Evolutionary conservation across 2,329 filamentous ascomycete species (phyloP).

Genomic region (Niveomyces coronatus): DNA sequence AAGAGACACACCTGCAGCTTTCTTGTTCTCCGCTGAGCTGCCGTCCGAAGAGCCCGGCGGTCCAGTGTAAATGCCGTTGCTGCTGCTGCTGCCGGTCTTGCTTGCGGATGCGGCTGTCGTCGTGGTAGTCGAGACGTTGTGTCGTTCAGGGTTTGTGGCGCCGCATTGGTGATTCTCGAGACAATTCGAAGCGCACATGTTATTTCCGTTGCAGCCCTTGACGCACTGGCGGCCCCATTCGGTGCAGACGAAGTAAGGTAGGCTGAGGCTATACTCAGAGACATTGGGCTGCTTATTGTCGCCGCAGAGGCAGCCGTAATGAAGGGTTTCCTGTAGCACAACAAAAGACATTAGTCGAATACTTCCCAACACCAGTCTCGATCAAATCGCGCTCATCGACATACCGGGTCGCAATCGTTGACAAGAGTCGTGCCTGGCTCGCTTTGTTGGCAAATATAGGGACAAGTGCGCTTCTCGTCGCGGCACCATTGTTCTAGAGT

Average conservation of each 20-base stretch:
- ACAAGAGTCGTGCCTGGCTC: conserved; percentile 38
- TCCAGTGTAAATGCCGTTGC: conserved; percentile 29
- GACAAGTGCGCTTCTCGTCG: conserved; percentile 53
- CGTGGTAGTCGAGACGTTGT: conserved; percentile 44
- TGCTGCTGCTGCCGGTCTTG: conserved; percentile 22
- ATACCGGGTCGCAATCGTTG: conserved; percentile 60
- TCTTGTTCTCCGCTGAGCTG: conserved; percentile 12
- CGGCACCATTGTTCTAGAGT: conserved; percentile 53
- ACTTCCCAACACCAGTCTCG: not conserved
- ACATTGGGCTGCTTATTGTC: conserved; percentile 59
- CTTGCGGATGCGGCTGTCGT: conserved; percentile 26
- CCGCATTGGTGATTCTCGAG: conserved; percentile 61
- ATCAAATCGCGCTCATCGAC: conserved; percentile 12
- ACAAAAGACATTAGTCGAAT: not conserved
- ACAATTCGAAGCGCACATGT: conserved; percentile 53
- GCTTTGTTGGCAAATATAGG: conserved; percentile 58
- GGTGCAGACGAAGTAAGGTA: conserved; percentile 68
- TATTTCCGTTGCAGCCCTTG: conserved; percentile 37
- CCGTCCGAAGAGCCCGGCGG: conserved; percentile 12
- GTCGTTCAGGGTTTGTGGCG: conserved; percentile 50
- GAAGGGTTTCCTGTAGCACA: conserved; percentile 46
- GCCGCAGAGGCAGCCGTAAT: conserved; percentile 64
- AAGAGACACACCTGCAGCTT: conserved; percentile 20
- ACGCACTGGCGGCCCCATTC: conserved; percentile 64
- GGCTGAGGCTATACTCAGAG: conserved; percentile 65